These are phyloP conservation scores for Botrytis sinoallii DNA, from an alignment of 2,329 filamentous ascomycete genomes.

Conservation along the genomic window DNA sequence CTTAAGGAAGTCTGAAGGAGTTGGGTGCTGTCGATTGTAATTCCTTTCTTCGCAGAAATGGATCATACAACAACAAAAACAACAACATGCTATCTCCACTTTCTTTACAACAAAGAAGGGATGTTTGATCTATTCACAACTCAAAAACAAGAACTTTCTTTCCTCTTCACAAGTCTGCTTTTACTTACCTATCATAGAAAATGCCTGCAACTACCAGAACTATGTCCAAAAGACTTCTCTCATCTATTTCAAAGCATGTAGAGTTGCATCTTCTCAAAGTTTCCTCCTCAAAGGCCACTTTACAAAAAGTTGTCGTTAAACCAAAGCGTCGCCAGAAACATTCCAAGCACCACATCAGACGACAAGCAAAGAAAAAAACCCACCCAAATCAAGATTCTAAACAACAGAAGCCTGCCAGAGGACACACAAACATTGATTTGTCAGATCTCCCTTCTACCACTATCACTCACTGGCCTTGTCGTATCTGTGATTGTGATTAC, in stretches of 20 bases:
- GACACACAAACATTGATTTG: not conserved
- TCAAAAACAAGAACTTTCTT: not conserved
- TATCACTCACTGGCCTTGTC: conserved; percentile 1
- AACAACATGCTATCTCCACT: not conserved
- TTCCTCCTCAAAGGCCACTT: not conserved
- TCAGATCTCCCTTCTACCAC: not conserved
- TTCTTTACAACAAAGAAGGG: not conserved
- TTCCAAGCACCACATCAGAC: not conserved
- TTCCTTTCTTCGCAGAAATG: not conserved
- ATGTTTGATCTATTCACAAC: not conserved
- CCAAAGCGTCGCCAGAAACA: not conserved
- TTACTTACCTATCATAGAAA: not conserved
- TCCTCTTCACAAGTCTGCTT: not conserved
- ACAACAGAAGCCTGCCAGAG: not conserved
- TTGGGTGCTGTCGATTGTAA: not conserved
- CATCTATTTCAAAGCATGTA: not conserved
- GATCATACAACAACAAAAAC: not conserved
- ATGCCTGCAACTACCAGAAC: not conserved
- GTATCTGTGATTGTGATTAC: not conserved
- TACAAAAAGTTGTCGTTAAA: not conserved
- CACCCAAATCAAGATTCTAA: not conserved
- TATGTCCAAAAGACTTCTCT: not conserved
- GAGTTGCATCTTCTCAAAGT: not conserved
- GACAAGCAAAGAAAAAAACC: not conserved
- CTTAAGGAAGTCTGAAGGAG: not conserved